phyloP scores from a whole-genome alignment of 768 basidiomycete species.

The Coprinopsis marcescibilis region DNA sequence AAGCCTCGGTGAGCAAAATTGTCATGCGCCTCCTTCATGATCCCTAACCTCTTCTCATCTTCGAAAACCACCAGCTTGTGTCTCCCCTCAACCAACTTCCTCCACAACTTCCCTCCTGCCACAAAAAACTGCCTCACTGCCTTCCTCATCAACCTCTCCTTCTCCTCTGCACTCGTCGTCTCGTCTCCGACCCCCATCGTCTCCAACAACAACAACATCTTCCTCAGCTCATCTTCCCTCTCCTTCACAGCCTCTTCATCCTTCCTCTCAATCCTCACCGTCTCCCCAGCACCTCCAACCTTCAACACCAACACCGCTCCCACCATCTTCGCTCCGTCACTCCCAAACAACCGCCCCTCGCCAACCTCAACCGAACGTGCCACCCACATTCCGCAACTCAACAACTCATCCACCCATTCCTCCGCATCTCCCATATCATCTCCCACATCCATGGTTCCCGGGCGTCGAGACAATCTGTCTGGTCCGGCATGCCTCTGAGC shows the following conservation, averaged over 20 bases:
- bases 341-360: not conserved
- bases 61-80: slow-evolving; percentile 21
- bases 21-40: slow-evolving; percentile 21
- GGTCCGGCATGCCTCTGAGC: slow-evolving; percentile 27
- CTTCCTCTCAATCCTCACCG: not conserved
- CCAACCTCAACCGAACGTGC: not conserved
- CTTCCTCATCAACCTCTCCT: not conserved
- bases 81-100: slow-evolving; percentile 12
- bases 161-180: not conserved
- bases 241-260: not conserved
- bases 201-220: slow-evolving; percentile 7
- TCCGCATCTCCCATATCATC: slow-evolving; percentile 21
- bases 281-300: not conserved
- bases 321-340: not conserved
- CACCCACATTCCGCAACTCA: slow-evolving; percentile 7
- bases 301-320: not conserved
- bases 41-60: slow-evolving; percentile 7
- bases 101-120: slow-evolving; percentile 15
- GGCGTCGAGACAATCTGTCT: slow-evolving; percentile 31
- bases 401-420: slow-evolving; percentile 18
- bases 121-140: slow-evolving; percentile 7
- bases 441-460: slow-evolving; percentile 9
- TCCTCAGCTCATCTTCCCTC: not conserved
- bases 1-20: slow-evolving; percentile 23
- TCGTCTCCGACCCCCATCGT: not conserved